phyloP scores from a whole-genome alignment of 495 filamentous ascomycete genomes.

The Viridothelium virens region DNA sequence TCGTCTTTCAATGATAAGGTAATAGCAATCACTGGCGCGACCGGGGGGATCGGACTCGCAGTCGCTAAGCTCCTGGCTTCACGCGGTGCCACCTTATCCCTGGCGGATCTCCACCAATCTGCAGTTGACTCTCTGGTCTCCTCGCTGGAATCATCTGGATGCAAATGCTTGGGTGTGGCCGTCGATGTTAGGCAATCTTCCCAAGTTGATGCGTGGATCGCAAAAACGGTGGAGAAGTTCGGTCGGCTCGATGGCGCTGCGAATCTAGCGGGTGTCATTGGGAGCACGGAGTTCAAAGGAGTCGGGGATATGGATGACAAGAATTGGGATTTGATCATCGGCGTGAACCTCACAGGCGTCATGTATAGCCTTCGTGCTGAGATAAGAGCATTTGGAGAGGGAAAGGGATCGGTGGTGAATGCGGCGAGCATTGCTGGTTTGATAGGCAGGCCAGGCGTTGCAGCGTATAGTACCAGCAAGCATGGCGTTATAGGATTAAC shows the following conservation, averaged over 20 bases:
- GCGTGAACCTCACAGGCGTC: slow-evolving; percentile 32
- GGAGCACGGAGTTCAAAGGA: slow-evolving; percentile 23
- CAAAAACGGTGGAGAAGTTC: slow-evolving; percentile 37
- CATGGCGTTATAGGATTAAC: slow-evolving; percentile 12
- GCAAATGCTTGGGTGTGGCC: slow-evolving; percentile 7
- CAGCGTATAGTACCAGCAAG: slow-evolving; percentile 13
- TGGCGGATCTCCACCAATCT: slow-evolving; percentile 21
- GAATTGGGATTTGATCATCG: slow-evolving; percentile 30
- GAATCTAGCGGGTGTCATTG: slow-evolving; percentile 28
- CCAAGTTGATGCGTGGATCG: slow-evolving; percentile 45
- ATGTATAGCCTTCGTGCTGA: slow-evolving; percentile 28
- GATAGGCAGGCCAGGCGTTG: slow-evolving; percentile 7
- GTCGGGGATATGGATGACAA: slow-evolving; percentile 27
- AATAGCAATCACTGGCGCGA: slow-evolving; percentile 20
- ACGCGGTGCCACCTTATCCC: slow-evolving; percentile 17
- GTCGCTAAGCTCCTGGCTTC: slow-evolving; percentile 18
- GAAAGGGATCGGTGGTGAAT: slow-evolving; percentile 13
- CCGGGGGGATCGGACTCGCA: slow-evolving; percentile 21
- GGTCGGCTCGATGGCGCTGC: slow-evolving; percentile 25
- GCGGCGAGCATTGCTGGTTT: slow-evolving; percentile 6
- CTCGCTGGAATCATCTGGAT: neutral
- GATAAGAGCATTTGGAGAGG: slow-evolving; percentile 13
- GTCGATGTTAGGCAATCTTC: slow-evolving; percentile 38
- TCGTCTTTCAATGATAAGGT: slow-evolving; percentile 16
- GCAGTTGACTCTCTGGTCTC: slow-evolving; percentile 4